A percentile compares a stretch with the other conserved stretches of the same genome.
Evolutionary conservation across 495 filamentous ascomycete species (phyloP).

Genomic region (Penicillium salamii): DNA sequence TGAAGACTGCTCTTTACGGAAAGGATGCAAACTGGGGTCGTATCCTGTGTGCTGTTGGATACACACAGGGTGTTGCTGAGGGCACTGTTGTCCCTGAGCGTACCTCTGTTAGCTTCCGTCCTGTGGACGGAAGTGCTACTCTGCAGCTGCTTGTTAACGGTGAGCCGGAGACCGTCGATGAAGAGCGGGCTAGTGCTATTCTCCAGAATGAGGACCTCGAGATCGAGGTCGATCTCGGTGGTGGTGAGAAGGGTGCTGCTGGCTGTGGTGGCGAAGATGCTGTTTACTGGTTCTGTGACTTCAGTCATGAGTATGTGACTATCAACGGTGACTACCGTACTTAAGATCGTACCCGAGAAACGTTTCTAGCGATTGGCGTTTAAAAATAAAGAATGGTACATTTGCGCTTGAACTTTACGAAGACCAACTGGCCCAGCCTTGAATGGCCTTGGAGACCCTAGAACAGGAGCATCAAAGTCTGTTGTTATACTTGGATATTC

Average conservation of each 20-base stretch:
- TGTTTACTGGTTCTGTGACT: constrained; percentile 94
- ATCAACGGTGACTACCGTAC: constrained; percentile 93
- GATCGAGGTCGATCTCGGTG: constrained; percentile 67
- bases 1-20: constrained; percentile 96
- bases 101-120: constrained; percentile 90
- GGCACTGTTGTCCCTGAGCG: constrained; percentile 72
- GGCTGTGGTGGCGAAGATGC: constrained; percentile 64
- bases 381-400: neutral
- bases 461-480: no score
- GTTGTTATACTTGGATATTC: no score
- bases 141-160: constrained; percentile 85
- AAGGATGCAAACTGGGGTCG: constrained; percentile 98
- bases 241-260: constrained; percentile 40
- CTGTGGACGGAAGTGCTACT: constrained; percentile 74
- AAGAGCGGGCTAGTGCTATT: constrained; percentile 79
- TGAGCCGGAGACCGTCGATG: constrained; percentile 91
- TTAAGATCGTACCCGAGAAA: constrained; percentile 58
- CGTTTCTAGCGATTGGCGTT: neutral
- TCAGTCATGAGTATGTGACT: constrained; percentile 95
- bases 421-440: no score
- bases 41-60: constrained; percentile 92
- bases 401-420: no score
- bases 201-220: constrained; percentile 83
- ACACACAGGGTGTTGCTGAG: constrained; percentile 66
- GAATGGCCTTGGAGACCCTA: no score